Percentiles rank a stretch among this genome's conserved stretches.
Conservation (phyloP, 805 yeast species). For the Priceomyces castillae region DNA sequence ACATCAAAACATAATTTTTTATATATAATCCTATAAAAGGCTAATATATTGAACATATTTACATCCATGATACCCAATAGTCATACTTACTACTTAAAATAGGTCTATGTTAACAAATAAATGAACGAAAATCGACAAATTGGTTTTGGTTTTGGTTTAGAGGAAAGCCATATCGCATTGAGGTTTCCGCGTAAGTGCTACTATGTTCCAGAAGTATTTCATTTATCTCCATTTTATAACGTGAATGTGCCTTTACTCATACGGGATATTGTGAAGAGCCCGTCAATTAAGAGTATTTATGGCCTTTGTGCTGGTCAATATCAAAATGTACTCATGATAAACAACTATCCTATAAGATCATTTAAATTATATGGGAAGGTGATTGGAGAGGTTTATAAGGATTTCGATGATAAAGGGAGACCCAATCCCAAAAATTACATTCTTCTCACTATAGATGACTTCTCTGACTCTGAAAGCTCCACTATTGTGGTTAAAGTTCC, state of each 20-base stretch:
- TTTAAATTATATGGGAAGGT: constrained; percentile 28
- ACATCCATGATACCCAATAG: background rate
- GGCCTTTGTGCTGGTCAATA: constrained; percentile 15
- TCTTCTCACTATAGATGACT: constrained; percentile 32
- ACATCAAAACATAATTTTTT: background rate
- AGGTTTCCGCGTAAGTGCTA: constrained; percentile 20
- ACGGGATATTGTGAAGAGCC: constrained; percentile 23
- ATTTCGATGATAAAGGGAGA: constrained; percentile 4
- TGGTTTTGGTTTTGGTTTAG: constrained; percentile 37
- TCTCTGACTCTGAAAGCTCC: constrained; percentile 27
- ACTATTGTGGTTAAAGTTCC: constrained; percentile 20
- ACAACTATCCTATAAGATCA: constrained; percentile 33
- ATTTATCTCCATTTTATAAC: constrained; percentile 25
- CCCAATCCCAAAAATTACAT: constrained; percentile 10
- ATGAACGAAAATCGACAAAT: constrained; percentile 6
- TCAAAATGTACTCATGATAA: constrained; percentile 17
- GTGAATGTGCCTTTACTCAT: constrained; percentile 25
- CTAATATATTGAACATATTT: background rate
- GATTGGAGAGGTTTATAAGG: constrained; percentile 19
- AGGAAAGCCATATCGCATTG: constrained; percentile 31
- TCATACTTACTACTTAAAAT: background rate
- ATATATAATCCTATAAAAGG: too few species aligned
- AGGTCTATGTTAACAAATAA: constrained; percentile 1
- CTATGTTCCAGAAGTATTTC: constrained; percentile 37
- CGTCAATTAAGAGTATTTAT: constrained; percentile 13